A percentile compares a stretch with the other conserved stretches of the same genome.
Evolutionary conservation across 2,329 filamentous ascomycete genomes (phyloP).

Genomic region (Trichoderma sp.): DNA sequence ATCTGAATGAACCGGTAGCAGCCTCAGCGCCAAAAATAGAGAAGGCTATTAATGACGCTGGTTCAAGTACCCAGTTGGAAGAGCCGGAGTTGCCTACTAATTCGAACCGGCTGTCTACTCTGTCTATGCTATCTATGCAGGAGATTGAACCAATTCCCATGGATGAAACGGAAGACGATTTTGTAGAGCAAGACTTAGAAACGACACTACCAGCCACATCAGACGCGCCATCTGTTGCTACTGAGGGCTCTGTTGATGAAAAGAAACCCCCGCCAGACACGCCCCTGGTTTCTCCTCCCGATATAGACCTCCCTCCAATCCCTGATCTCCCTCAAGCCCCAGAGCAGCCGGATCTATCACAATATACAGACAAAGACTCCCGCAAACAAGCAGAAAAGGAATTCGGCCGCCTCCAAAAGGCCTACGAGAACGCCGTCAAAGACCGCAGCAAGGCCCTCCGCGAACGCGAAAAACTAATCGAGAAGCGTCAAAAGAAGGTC

Average conservation of each 20-base stretch:
- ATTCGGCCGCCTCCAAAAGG: slow-evolving; percentile 59
- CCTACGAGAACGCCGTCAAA: slow-evolving; percentile 65
- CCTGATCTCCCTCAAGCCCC: slow-evolving; percentile 50
- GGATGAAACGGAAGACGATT: slow-evolving; percentile 26
- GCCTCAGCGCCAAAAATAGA: background rate
- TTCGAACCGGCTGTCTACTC: slow-evolving; percentile 20
- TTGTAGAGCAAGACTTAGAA: background rate
- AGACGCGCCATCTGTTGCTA: background rate
- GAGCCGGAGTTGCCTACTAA: slow-evolving; percentile 1
- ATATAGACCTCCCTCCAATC: slow-evolving; percentile 41
- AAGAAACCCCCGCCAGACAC: background rate
- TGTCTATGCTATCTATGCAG: slow-evolving; percentile 28
- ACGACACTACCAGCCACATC: background rate
- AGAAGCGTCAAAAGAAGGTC: slow-evolving; percentile 50
- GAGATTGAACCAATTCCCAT: slow-evolving; percentile 43
- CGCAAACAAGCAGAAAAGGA: slow-evolving; percentile 70
- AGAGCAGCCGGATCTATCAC: slow-evolving; percentile 51
- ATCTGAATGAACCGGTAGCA: background rate
- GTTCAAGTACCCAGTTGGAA: background rate
- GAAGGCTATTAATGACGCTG: background rate
- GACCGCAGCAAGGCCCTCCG: slow-evolving; percentile 62
- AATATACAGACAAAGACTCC: slow-evolving; percentile 61
- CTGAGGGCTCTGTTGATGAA: background rate
- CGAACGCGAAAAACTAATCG: slow-evolving; percentile 59
- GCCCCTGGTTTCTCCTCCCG: background rate